phyloP scores from a whole-genome alignment of 2,329 filamentous ascomycete genomes.

The Ceratocystis eucalypticola region DNA sequence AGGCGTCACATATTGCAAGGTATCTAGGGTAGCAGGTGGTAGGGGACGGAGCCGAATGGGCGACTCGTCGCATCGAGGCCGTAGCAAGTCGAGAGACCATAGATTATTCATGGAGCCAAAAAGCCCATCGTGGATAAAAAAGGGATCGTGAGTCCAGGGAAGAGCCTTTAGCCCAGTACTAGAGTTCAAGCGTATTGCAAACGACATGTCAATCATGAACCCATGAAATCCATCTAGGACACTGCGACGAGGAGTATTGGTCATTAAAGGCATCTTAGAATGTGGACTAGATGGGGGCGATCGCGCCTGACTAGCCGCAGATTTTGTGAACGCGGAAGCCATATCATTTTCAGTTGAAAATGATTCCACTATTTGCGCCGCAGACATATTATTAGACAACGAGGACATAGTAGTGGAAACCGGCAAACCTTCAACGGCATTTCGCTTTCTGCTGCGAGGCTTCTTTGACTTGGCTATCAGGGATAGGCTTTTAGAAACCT shows the following conservation, averaged over 20 bases:
- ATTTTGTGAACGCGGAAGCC: background rate
- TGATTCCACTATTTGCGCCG: background rate
- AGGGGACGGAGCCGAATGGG: conserved; percentile 9
- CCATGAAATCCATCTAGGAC: background rate
- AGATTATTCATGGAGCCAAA: conserved; percentile 9
- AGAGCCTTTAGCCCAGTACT: background rate
- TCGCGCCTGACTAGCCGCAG: background rate
- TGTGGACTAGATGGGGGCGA: background rate
- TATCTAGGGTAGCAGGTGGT: background rate
- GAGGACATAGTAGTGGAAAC: background rate
- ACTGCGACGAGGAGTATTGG: background rate
- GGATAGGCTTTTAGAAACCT: background rate
- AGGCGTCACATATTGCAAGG: conserved; percentile 6
- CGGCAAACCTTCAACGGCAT: background rate
- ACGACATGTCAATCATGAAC: conserved; percentile 8
- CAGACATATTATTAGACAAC: background rate
- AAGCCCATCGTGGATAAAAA: conserved; percentile 16
- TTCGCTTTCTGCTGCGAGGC: background rate
- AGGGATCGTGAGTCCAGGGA: conserved; percentile 15
- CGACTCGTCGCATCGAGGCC: background rate
- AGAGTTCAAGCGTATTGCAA: background rate
- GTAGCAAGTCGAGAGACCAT: background rate
- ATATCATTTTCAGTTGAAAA: background rate
- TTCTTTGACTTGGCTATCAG: background rate
- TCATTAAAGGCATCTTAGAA: conserved; percentile 1